Conservation (phyloP, 1,284 basidiomycete species). For the Phellinidium pouzarii region DNA sequence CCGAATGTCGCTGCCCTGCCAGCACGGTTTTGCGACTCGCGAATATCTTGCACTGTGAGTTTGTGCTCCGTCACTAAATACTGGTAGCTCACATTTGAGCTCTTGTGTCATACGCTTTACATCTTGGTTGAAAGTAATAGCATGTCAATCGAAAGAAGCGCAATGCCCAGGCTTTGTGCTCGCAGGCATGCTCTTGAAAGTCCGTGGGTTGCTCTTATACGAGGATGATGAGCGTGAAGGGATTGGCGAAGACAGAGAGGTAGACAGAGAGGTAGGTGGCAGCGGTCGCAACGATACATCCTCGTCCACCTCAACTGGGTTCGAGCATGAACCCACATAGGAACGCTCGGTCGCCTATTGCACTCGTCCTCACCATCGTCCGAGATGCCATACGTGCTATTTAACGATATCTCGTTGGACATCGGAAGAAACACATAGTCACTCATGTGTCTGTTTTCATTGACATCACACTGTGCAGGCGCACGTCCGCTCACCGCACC, state of each 20-base stretch:
- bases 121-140: constrained; percentile 87
- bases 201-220: constrained; percentile 71
- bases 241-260: constrained; percentile 77
- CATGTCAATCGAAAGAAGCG: constrained; percentile 84
- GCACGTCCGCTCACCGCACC: neutral
- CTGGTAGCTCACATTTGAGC: constrained; percentile 82
- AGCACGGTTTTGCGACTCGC: constrained; percentile 82
- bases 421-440: constrained; percentile 26
- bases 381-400: constrained; percentile 43
- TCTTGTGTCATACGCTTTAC: constrained; percentile 88
- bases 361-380: constrained; percentile 41
- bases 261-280: constrained; percentile 79
- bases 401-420: constrained; percentile 59
- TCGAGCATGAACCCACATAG: constrained; percentile 68
- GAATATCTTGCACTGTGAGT: constrained; percentile 79
- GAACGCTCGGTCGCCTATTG: constrained; percentile 49
- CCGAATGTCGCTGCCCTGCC: constrained; percentile 68
- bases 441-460: constrained; percentile 30
- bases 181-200: constrained; percentile 74
- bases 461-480: constrained; percentile 29
- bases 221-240: constrained; percentile 75
- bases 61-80: constrained; percentile 85
- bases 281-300: constrained; percentile 84
- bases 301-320: constrained; percentile 75
- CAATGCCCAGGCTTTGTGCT: constrained; percentile 97